phyloP scores from a whole-genome alignment of 1,284 basidiomycete species.

The Boletus calvinii region DNA sequence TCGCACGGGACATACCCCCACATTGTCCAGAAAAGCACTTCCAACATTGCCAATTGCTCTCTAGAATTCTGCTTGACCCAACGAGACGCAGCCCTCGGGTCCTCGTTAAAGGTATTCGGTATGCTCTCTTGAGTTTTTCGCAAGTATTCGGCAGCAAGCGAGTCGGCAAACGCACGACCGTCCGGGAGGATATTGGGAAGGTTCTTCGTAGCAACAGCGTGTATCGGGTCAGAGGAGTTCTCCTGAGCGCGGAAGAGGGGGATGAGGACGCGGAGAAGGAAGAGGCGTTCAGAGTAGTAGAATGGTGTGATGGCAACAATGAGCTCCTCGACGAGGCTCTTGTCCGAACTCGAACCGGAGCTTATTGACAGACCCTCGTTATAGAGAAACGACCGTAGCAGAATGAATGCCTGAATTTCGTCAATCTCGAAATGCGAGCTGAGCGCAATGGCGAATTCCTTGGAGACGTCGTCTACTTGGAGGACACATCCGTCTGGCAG shows the following conservation, averaged over 20 bases:
- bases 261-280: slow-evolving; percentile 58
- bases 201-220: slow-evolving; percentile 52
- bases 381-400: slow-evolving; percentile 76
- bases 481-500: slow-evolving; percentile 62
- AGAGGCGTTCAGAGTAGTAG: slow-evolving; percentile 78
- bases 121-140: slow-evolving; percentile 53
- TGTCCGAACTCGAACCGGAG: slow-evolving; percentile 44
- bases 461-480: slow-evolving; percentile 63
- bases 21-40: slow-evolving; percentile 84
- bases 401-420: slow-evolving; percentile 68
- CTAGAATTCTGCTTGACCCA: slow-evolving; percentile 81
- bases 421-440: slow-evolving; percentile 73
- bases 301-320: slow-evolving; percentile 74
- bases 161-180: slow-evolving; percentile 53
- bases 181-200: slow-evolving; percentile 65
- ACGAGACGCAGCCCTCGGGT: slow-evolving; percentile 60
- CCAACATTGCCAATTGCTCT: slow-evolving; percentile 79
- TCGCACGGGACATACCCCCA: slow-evolving; percentile 73
- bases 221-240: slow-evolving; percentile 51
- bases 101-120: slow-evolving; percentile 49
- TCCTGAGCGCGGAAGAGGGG: slow-evolving; percentile 65
- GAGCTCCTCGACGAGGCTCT: slow-evolving; percentile 52
- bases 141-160: slow-evolving; percentile 58
- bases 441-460: slow-evolving; percentile 66
- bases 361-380: slow-evolving; percentile 68